Percentiles rank a stretch among this genome's conserved stretches.
Conservation (phyloP, 257 asterid genomes). For the Plantago major region DNA sequence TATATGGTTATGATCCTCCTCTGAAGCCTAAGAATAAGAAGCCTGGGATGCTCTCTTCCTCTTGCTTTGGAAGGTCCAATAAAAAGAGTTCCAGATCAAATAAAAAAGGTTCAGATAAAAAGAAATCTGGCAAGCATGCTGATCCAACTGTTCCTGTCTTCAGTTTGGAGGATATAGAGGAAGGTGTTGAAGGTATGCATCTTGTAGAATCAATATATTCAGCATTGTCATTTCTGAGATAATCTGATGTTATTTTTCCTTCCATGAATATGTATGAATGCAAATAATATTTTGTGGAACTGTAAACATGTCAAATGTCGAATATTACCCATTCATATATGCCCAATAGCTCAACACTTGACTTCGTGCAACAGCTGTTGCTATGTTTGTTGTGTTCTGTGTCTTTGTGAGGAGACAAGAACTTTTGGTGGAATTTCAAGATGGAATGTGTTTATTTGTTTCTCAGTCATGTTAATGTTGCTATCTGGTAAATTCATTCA, state of each 20-base stretch:
- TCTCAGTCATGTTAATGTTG: constrained; percentile 17
- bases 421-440: neutral
- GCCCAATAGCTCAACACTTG: too few relatives aligned
- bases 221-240: too few relatives aligned
- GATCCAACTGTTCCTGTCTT: constrained; percentile 95
- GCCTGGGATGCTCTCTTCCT: constrained; percentile 50
- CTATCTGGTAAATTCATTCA: constrained; percentile 20
- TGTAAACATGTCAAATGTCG: too few relatives aligned
- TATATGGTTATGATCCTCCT: constrained; percentile 92
- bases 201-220: constrained; percentile 19
- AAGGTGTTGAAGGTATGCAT: constrained; percentile 89
- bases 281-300: too few relatives aligned
- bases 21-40: constrained; percentile 77
- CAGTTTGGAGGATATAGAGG: constrained; percentile 96
- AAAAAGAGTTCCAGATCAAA: constrained; percentile 72
- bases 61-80: constrained; percentile 74
- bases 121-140: constrained; percentile 80
- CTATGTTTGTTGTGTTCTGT: too few relatives aligned
- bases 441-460: constrained; percentile 9
- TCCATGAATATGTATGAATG: too few relatives aligned
- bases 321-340: too few relatives aligned
- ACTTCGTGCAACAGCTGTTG: too few relatives aligned
- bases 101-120: constrained; percentile 83
- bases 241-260: too few relatives aligned
- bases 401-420: neutral